Evolutionary conservation across 2,329 filamentous ascomycete species (phyloP), one percentile per base, ranked within the genome.

Genomic region (Lachnellula hyalina): DNA sequence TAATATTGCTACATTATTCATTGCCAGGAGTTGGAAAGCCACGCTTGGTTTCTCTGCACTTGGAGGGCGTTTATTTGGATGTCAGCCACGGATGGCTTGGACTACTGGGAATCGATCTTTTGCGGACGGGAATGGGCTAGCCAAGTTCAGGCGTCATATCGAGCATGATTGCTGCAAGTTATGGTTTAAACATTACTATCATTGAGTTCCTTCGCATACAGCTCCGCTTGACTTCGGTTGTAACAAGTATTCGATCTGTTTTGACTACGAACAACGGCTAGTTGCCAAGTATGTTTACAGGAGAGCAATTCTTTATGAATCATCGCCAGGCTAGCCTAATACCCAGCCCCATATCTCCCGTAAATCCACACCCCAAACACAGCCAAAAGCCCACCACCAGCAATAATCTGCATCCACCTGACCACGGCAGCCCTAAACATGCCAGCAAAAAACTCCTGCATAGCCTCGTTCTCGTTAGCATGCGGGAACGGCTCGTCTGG

Each of bases 401-500:
- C 46, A 23, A 57, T 54, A 25, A 54, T 48, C 28, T 49, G 35
- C 3, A 28, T 15, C 58, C 58, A 60, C 19, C 53, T 45, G n/a
- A 51, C 15, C 32, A 50, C n/a, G 1, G 53, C 53, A 4, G 42
- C 44, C 36, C 52, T 54, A 5, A 52, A 15, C 19, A 58, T 49
- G 11, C 28, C 28, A n/a, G 36, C 36, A 35, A 56, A 54, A 14
- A 52, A 55, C 12, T 53, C 53, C 36, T 55, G 38, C 44, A 61
- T 56, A 6, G 57, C 57, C 32, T 53, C 47, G 5, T 21, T 45
- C 40, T 62, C 68, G 52, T 69, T 70, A 32, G 61, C 64, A 8
- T 53, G 50, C 8, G 69, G 68, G 38, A 70, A 68, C 15, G 65
- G 66, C 51, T 64, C 64, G 23, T 67, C 58, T 5, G 68, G 70